Percentiles rank a stretch among this genome's conserved stretches.
Evolutionary conservation across 176 grass and related monocot genomes (phyloP).

Genomic region (Chrysopogon serrulatus): DNA sequence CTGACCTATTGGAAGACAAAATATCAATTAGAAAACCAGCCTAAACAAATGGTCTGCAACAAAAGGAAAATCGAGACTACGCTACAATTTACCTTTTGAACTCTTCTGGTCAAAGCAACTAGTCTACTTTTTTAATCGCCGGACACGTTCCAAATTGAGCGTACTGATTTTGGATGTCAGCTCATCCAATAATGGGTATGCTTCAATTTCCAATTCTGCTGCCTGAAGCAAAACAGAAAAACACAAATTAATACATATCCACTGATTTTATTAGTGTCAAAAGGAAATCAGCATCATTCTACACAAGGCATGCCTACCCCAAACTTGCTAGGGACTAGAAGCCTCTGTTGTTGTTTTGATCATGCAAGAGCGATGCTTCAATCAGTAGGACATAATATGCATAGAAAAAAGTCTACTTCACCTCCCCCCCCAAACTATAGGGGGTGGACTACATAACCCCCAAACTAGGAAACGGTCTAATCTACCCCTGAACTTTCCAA

Average conservation of each 20-base stretch:
- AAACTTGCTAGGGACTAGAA: not conserved
- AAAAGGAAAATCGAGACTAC: not conserved
- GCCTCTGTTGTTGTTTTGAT: not conserved
- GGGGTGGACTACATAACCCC: no score
- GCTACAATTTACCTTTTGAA: constrained; percentile 68
- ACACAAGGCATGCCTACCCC: not conserved
- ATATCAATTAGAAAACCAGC: not conserved
- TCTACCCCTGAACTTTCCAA: no score
- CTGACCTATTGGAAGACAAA: constrained; percentile 60
- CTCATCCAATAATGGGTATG: constrained; percentile 94
- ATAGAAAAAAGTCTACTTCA: no score
- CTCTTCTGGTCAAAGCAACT: constrained; percentile 88
- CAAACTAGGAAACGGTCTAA: no score
- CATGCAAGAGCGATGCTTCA: not conserved
- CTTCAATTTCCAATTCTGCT: constrained; percentile 90
- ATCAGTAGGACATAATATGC: not conserved
- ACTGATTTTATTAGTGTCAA: not conserved
- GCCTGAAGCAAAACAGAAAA: constrained; percentile 51
- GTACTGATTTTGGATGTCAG: constrained; percentile 95
- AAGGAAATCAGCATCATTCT: constrained; percentile 1
- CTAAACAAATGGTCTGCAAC: not conserved
- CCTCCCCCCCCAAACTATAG: no score
- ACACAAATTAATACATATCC: not conserved
- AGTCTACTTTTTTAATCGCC: constrained; percentile 89
- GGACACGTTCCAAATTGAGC: constrained; percentile 81